Conservation (phyloP, 1,284 basidiomycete genomes). For the Melanopsichium pennsylvanicum region DNA sequence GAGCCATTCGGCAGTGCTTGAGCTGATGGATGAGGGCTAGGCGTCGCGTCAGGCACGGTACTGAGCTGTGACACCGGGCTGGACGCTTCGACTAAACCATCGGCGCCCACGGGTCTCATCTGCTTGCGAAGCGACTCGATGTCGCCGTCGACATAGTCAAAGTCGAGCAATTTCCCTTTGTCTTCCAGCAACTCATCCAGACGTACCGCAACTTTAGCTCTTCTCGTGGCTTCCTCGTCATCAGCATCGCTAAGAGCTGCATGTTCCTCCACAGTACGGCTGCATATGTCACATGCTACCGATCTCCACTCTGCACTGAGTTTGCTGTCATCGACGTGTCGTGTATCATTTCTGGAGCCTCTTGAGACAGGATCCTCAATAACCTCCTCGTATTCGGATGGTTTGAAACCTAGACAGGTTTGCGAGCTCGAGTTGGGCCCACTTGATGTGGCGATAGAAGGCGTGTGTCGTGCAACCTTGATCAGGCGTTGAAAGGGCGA, state of each 20-base stretch:
- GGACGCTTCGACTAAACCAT: conserved; percentile 35
- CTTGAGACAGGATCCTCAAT: conserved; percentile 24
- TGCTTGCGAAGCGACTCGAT: conserved; percentile 74
- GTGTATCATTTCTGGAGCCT: conserved; percentile 16
- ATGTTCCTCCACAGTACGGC: conserved; percentile 76
- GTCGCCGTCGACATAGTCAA: conserved; percentile 77
- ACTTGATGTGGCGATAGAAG: not conserved
- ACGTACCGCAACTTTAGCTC: conserved; percentile 79
- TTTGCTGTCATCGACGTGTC: conserved; percentile 20
- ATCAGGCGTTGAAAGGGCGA: conserved; percentile 35
- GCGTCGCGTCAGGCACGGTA: conserved; percentile 38
- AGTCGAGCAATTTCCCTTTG: conserved; percentile 76
- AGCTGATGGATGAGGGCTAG: conserved; percentile 34
- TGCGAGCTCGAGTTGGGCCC: conserved; percentile 3
- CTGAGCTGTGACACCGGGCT: conserved; percentile 44
- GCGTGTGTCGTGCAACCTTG: conserved; percentile 43
- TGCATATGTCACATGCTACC: conserved; percentile 69
- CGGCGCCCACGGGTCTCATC: conserved; percentile 39
- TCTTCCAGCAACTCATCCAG: conserved; percentile 87
- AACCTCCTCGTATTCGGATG: conserved; percentile 31
- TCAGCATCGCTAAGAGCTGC: conserved; percentile 70
- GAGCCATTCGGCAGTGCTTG: conserved; percentile 28
- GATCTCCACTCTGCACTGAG: conserved; percentile 22
- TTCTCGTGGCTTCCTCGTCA: conserved; percentile 68
- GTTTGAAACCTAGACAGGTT: conserved; percentile 29